Percentiles rank a stretch among this genome's conserved stretches.
Evolutionary conservation across 305 asterid species (phyloP).

Genomic region (Fraxinus latifolia): DNA sequence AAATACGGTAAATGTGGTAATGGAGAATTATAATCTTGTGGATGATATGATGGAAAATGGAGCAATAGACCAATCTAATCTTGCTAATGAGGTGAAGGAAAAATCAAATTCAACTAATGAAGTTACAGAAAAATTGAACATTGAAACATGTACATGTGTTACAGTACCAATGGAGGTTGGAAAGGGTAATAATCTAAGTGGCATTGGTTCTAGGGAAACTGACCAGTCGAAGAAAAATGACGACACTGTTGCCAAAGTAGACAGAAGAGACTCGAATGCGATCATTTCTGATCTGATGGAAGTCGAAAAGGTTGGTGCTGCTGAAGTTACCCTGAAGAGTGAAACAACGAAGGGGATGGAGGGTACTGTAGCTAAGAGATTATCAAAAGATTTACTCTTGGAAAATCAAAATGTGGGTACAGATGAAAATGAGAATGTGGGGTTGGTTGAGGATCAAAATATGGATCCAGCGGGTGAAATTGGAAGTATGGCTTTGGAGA

Average conservation of each 20-base stretch:
- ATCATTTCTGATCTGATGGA: conserved; percentile 20
- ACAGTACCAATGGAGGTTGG: conserved; percentile 19
- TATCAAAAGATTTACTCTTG: background rate
- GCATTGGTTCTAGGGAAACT: background rate
- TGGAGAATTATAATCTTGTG: background rate
- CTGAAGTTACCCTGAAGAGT: background rate
- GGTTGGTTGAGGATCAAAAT: conserved; percentile 19
- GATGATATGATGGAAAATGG: conserved; percentile 3
- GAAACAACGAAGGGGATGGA: conserved; percentile 11
- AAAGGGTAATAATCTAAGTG: conserved; percentile 17
- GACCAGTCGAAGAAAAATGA: conserved; percentile 10
- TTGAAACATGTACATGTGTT: conserved; percentile 17
- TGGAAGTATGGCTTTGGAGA: conserved; percentile 15
- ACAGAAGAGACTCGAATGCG: conserved; percentile 9
- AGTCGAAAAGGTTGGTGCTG: conserved; percentile 22
- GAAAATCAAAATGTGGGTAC: conserved; percentile 19
- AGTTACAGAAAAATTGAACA: background rate
- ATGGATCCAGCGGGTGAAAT: conserved; percentile 22
- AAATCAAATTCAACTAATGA: conserved; percentile 1
- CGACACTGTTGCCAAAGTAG: conserved; percentile 11
- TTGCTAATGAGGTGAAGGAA: conserved; percentile 12
- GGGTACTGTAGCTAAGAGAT: conserved; percentile 14
- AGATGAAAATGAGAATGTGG: conserved; percentile 23
- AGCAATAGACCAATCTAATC: conserved; percentile 9
- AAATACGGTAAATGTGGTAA: background rate